Conservation (phyloP, 2,329 filamentous ascomycete species). For the Alternaria tenuissima region DNA sequence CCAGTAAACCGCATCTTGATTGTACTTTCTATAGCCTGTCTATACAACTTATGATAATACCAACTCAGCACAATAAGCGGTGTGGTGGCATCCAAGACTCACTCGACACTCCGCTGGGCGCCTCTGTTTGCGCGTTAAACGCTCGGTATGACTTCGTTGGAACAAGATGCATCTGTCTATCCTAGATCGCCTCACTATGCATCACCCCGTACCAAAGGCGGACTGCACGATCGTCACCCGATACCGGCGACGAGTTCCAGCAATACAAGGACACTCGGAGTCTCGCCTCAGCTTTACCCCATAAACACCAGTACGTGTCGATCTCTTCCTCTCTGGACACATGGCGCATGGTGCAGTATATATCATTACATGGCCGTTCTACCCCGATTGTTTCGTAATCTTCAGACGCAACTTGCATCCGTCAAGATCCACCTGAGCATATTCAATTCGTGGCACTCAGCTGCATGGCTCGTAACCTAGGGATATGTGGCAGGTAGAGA, state of each 20-base stretch:
- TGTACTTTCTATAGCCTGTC: background rate
- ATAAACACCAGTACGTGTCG: background rate
- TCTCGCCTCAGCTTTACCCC: background rate
- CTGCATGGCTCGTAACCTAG: background rate
- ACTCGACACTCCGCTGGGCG: background rate
- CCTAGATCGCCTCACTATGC: slow-evolving; percentile 6
- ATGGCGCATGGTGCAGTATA: background rate
- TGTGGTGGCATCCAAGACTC: background rate
- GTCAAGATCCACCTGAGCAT: background rate
- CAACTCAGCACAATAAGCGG: background rate
- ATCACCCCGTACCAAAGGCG: background rate
- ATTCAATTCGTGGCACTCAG: background rate
- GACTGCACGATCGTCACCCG: background rate
- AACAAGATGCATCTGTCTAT: background rate
- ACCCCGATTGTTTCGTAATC: background rate
- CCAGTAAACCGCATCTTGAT: background rate
- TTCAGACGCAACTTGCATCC: background rate
- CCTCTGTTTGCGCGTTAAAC: slow-evolving; percentile 1
- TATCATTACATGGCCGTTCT: background rate
- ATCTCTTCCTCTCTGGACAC: background rate
- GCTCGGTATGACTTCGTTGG: background rate
- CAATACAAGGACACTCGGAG: background rate
- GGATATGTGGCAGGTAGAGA: too few species aligned
- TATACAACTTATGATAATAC: background rate
- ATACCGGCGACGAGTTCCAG: background rate